Base-by-base conservation (phyloP, 805 yeast species). In the Metschnikowia arizonensis region DNA sequence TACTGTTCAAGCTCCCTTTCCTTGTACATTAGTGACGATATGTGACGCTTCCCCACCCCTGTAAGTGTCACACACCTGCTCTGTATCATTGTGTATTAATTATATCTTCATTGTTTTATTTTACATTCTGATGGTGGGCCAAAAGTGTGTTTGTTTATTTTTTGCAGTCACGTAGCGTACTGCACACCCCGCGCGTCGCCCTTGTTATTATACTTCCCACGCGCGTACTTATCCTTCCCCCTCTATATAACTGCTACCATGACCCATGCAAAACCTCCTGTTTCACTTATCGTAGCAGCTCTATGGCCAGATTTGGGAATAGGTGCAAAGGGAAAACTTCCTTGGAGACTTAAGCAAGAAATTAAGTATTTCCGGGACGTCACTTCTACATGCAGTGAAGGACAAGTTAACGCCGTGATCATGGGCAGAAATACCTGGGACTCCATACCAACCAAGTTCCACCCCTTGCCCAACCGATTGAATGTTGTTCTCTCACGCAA, bases 351-450 rank as follows among this genome's bases (percentile, higher is more conserved):
- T 24, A 74, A 80, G 45, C 74, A 82, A 42, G 99, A 93, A 62
- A 87, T 93, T 85, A 79, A 81, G 59, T 93, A 82, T 60, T 93
- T 93, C 69, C 76, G 78, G 50, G 78, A 79, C 47, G 83, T 88
- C 12, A 93, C 99, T 0, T 65, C 81, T 2, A 54, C 52, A 7
- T 63, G 72, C 23, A 45, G 50, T 2, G 61, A 60, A 3, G 63
- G 59, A 67, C 18, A 61, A 66, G 49, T 60, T 24, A 88, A 88
- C 60, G 95, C 87, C 0, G 98, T 93, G 11, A 74, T 93, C 3
- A 93, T 93, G 99, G 99, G 99, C 11, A 76, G 97, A 48, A 85
- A 82, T 59, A 91, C 98, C 1, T 93, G 97, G 96, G 93, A 89
- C 26, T 86, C 96, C 6, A 90, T 93, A 26, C 98, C 99, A 0